Base-by-base conservation (phyloP, 2,329 filamentous ascomycete species). In the Botryotinia calthae region DNA sequence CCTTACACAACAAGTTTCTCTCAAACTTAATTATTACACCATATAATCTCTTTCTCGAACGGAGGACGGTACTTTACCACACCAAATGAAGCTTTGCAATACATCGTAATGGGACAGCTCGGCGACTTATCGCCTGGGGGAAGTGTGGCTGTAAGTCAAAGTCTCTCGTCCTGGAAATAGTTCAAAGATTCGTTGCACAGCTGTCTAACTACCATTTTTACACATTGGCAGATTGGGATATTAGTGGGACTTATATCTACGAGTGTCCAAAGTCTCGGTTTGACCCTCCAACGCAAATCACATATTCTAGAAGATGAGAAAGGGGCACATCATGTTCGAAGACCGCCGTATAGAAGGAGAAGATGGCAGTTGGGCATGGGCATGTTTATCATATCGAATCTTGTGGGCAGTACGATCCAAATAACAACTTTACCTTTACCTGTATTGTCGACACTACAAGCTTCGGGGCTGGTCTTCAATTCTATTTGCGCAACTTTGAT, bases 221-320 rank as follows among this genome's bases (percentile, higher is more conserved):
- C 68, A 40, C 58, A 59, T 70, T 20, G 74, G 70, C 80, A 97
- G 94, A 88, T 98, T 80, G 96, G 96, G 80, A 94, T 99, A 81
- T 84, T 98, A 76, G 95, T 98, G 81, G 96, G 96, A 78, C 88
- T 99, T 76, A 82, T 98, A 78, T 98, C 95, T 73, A 98, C 96
- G 74, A 96, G 94, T 82, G 89, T 98, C 37, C 96, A 99, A 83
- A 97, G 95, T 82, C 86, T 99, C 79, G 96, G 96, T 77, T 88
- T 99, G 76, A 99, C 96, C 46, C 87, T 99, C 40, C 96, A 99
- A 84, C 93, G 96, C 82, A 98, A 99, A 84, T 98, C 96, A 76
- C 96, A 99, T 84, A 91, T 99, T 77, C 90, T 98, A 80, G 96
- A 99, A 85, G 96, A 99, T 84, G 94, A 97, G 84, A 97, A 97